Base-by-base conservation (phyloP, 805 yeast species). In the Candida quercuum region DNA sequence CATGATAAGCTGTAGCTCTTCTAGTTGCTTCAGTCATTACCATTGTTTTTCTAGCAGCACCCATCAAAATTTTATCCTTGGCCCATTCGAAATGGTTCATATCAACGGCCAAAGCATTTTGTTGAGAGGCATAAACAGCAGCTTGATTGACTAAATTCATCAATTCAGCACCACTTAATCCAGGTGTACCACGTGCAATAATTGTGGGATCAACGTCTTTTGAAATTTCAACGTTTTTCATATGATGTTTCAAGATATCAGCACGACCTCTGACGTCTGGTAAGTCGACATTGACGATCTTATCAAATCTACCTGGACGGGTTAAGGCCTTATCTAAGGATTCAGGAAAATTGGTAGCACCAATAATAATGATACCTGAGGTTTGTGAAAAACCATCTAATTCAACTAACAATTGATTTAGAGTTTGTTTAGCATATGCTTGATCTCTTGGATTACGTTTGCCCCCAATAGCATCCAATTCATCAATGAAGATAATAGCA, bases 341-440 rank as follows among this genome's bases (percentile, higher is more conserved):
- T 60, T 93, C 98, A 7, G 99, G 98, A 75, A 91, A 93, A 68
- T 93, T 93, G 4, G 99, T 93, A 11, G 99, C 99, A 51, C 97
- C 99, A 56, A 93, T 89, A 58, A 93, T 86, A 46, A 93, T 88
- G 43, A 93, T 87, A 23, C 98, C 98, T 40, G 83, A 79, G 29
- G 91, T 74, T 63, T 89, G 98, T 19, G 94, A 81, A 51, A 86
- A 83, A 6, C 99, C 99, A 61, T 93, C 99, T 46, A 93, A 74
- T 60, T 93, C 99, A 37, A 93, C 98, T 52, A 93, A 73, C 49
- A 93, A 72, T 67, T 93, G 99, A 65, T 93, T 93, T 48, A 93
- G 74, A 3, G 99, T 93, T 66, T 93, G 99, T 59, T 91, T 91
- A 8, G 96, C 96, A 60, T 91, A 91, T 1, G 98, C 98, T 63